Base-by-base conservation (phyloP, 345 rosid species). In the Chamaenerion angustifolium region DNA sequence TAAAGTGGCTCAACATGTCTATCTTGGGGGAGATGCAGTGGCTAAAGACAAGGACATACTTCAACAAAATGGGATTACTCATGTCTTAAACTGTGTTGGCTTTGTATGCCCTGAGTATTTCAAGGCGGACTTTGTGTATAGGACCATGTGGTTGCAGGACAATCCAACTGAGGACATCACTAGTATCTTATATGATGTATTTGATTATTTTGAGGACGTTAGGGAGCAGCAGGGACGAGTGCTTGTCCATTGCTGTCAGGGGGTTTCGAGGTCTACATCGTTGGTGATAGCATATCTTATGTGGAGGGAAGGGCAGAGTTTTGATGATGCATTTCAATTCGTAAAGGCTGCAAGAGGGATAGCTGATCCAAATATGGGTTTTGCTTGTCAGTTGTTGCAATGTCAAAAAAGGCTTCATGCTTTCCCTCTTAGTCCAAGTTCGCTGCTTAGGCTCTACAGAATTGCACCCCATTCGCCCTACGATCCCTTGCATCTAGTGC, bases 301-400 rank as follows among this genome's bases (percentile, higher is more conserved):
- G 88, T 93, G 99, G 99, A 79, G 99, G 67, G 96, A 93, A 64
- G 99, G 96, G 55, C 96, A 78, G 81, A 88, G 86, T 71, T 93
- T 88, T 50, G 99, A 93, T 54, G 99, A 88, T 67, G 99, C 99
- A 27, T 88, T 93, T 72, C 95, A 79, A 74, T 80, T 80, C 48
- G 99, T 93, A 45, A 93, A 93, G 78, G 82, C 88, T 21, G 97
- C 96, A 0, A 79, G 99, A 68, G 94, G 94, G 49, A 93, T 93
- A 54, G 95, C 97, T 50, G 99, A 93, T 68, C 99, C 96, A 27
- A 93, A 93, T 64, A 85, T 93, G 99, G 99, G 99, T 40, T 93
- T 93, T 59, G 95, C 99, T 56, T 93, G 96, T 75, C 99, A 93
- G 77, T 64, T 93, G 71, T 56, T 93, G 49, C 96, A 93, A 51